These are phyloP conservation scores for Exophiala spinifera DNA, from an alignment of 2,329 filamentous ascomycete species.

Conservation along the genomic window DNA sequence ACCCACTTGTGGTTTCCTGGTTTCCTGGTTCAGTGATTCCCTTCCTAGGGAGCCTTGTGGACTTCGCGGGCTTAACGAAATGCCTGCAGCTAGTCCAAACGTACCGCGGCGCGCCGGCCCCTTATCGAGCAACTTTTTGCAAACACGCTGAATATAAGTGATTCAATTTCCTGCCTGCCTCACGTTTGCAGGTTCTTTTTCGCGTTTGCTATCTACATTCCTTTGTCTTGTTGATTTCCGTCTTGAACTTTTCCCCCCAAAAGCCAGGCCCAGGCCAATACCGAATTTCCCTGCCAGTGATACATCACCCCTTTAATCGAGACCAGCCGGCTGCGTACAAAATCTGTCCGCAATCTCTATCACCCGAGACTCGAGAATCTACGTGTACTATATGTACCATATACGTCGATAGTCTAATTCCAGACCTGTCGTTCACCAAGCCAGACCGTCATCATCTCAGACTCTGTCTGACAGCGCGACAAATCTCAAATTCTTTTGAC, in stretches of 20 bases:
- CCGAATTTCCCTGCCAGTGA: conserved; percentile 12
- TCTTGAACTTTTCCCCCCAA: conserved; percentile 10
- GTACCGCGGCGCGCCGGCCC: conserved; percentile 9
- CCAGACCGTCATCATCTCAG: conserved; percentile 12
- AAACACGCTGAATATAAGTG: conserved; percentile 12
- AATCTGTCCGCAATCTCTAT: conserved; percentile 21
- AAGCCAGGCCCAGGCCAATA: conserved; percentile 11
- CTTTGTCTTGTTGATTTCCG: conserved; percentile 17
- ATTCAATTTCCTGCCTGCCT: conserved; percentile 13
- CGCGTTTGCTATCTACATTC: conserved; percentile 14
- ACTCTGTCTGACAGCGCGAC: conserved; percentile 16
- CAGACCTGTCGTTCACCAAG: conserved; percentile 15
- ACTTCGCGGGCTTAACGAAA: conserved; percentile 10
- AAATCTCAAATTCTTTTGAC: conserved; percentile 25
- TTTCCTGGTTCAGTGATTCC: neutral
- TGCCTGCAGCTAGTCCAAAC: conserved; percentile 16
- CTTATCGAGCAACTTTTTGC: conserved; percentile 6
- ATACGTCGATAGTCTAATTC: conserved; percentile 2
- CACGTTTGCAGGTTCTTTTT: conserved; percentile 12
- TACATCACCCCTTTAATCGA: conserved; percentile 16
- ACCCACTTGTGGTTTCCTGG: no score
- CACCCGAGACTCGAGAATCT: conserved; percentile 24
- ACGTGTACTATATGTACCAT: conserved; percentile 20
- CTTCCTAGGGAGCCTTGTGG: conserved; percentile 1
- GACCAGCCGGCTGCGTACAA: conserved; percentile 17